Evolutionary conservation across 768 basidiomycete genomes (phyloP).

Genomic region (Boletus speciosus): DNA sequence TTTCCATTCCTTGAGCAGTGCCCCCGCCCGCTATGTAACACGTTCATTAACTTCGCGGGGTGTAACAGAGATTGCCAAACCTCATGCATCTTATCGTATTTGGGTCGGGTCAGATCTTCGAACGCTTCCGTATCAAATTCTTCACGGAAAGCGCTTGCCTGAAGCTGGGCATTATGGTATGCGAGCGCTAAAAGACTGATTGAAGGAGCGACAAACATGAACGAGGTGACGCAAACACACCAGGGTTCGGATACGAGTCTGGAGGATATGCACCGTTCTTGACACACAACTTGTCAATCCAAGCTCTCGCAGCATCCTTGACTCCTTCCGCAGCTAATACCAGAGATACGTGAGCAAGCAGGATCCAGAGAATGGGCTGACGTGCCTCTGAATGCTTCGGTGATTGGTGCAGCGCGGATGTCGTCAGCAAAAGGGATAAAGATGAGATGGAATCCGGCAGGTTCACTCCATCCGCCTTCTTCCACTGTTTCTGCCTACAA

Average conservation of each 20-base stretch:
- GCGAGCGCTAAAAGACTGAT: conserved; percentile 46
- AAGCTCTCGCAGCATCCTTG: conserved; percentile 61
- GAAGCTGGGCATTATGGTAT: conserved; percentile 85
- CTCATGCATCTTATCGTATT: conserved; percentile 74
- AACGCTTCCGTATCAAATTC: conserved; percentile 76
- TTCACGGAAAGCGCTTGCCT: conserved; percentile 91
- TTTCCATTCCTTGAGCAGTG: conserved; percentile 71
- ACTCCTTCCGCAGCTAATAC: conserved; percentile 62
- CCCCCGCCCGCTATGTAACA: conserved; percentile 56
- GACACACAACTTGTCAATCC: conserved; percentile 77
- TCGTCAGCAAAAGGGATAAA: conserved; percentile 95
- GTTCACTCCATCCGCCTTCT: conserved; percentile 72
- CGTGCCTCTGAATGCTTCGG: conserved; percentile 61
- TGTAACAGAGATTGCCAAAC: conserved; percentile 35
- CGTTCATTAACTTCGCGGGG: not conserved
- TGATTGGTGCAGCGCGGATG: conserved; percentile 73
- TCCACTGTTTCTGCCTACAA: conserved; percentile 65
- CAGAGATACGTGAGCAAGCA: conserved; percentile 1
- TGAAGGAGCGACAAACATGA: not conserved
- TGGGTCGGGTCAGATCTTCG: conserved; percentile 80
- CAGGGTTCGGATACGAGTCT: conserved; percentile 87
- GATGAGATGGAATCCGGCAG: conserved; percentile 90
- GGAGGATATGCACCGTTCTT: conserved; percentile 83
- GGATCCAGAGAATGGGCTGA: not conserved
- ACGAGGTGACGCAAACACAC: conserved; percentile 41